Evolutionary conservation across 2,329 filamentous ascomycete species (phyloP).

Genomic region (Fusarium brevicatenulatum): DNA sequence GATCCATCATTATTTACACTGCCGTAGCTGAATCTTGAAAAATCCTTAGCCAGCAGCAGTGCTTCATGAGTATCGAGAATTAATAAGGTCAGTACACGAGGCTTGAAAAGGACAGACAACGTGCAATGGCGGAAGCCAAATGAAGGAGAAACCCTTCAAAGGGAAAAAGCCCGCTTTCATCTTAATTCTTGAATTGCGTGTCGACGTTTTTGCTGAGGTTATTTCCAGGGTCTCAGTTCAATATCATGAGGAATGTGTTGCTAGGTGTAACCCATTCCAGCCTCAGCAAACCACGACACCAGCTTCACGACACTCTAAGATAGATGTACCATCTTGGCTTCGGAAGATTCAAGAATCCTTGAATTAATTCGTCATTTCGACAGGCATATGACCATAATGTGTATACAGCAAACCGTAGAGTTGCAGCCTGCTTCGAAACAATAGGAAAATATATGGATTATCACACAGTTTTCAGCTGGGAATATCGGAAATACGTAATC

Average conservation of each 20-base stretch:
- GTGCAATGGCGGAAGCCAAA: constrained; percentile 21
- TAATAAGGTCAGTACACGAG: constrained; percentile 3
- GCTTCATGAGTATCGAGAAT: constrained; percentile 9
- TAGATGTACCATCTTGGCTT: background rate
- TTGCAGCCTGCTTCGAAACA: background rate
- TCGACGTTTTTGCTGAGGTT: constrained; percentile 33
- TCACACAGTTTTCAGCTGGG: constrained; percentile 1
- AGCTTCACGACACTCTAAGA: constrained; percentile 21
- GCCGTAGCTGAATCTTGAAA: constrained; percentile 14
- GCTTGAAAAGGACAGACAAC: constrained; percentile 35
- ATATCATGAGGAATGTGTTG: constrained; percentile 54
- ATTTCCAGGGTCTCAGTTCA: constrained; percentile 46
- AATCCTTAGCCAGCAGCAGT: constrained; percentile 12
- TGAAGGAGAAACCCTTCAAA: constrained; percentile 23
- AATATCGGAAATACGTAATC: constrained; percentile 10
- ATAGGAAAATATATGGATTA: background rate
- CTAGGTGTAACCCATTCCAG: constrained; percentile 52
- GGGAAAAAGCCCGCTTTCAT: constrained; percentile 39
- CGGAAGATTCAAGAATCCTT: background rate
- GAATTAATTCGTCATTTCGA: background rate
- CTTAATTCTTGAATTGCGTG: constrained; percentile 12
- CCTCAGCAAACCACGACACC: constrained; percentile 24
- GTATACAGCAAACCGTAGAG: background rate
- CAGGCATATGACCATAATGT: background rate
- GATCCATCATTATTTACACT: constrained; percentile 28